Evolutionary conservation across 169 alveolate species (phyloP).

Genomic region (Prorocentrum cordatum): DNA sequence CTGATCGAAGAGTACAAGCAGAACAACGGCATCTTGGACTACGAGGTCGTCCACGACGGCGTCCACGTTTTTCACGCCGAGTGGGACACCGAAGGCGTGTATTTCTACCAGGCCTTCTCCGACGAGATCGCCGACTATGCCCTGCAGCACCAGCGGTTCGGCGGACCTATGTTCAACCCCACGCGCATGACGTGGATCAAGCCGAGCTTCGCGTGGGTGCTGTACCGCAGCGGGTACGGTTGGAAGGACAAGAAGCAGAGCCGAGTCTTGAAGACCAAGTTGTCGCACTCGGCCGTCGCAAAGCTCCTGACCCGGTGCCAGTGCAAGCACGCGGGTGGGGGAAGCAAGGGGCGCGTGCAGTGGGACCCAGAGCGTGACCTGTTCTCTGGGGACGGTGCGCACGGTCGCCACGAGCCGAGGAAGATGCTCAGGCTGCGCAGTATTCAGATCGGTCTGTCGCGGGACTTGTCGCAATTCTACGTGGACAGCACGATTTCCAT

Average conservation of each 20-base stretch:
- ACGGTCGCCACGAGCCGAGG: background rate
- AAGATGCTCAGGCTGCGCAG: constrained; percentile 20
- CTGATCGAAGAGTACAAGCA: too few species aligned
- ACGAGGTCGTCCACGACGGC: too few species aligned
- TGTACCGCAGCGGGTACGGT: constrained; percentile 19
- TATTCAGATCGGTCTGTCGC: constrained; percentile 33
- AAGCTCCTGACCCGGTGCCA: background rate
- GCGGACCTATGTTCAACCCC: constrained; percentile 40
- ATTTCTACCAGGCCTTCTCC: constrained; percentile 25
- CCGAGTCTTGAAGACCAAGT: constrained; percentile 13
- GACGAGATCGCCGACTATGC: constrained; percentile 32
- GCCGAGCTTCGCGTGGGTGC: constrained; percentile 49
- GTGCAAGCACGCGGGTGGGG: constrained; percentile 13
- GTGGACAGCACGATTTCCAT: background rate
- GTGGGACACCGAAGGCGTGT: constrained; percentile 25
- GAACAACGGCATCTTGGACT: too few species aligned
- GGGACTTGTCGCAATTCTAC: background rate
- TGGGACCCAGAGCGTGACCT: constrained; percentile 59
- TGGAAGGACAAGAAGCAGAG: background rate
- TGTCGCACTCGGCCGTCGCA: constrained; percentile 7
- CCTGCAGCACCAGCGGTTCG: constrained; percentile 19
- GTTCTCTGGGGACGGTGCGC: constrained; percentile 23
- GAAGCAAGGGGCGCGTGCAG: constrained; percentile 55
- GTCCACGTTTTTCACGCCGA: constrained; percentile 13
- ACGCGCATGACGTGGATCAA: constrained; percentile 62